Evolutionary conservation across 306 rosid species (phyloP), one percentile per base, ranked within the genome.

Genomic region (Carpinus viminea): DNA sequence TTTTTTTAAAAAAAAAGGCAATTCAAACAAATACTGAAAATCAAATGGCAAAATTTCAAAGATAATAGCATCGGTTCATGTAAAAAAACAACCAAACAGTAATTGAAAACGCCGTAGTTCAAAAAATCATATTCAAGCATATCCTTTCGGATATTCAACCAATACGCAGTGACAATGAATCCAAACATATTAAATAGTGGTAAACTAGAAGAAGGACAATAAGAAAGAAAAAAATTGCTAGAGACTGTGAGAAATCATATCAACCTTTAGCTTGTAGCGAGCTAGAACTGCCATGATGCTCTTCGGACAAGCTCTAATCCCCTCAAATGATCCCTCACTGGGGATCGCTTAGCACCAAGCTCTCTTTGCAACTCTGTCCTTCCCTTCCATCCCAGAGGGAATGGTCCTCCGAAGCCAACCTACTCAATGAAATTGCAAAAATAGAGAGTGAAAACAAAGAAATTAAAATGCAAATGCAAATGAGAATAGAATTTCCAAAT

Each of bases 241-340:
- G 21, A 31, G n/a, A 7, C 28, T 48, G 26, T 24, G 47, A 74
- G 50, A 28, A 34, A 51, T 13, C 10, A 9, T 31, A 54, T 48
- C 38, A 10, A 90, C 97, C 89, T 86, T 85, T 73, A 88, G 87
- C 70, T 83, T 86, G 75, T 64, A 82, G 59, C 84, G 81, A 82
- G 88, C 55, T 5, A 74, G 80, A 17, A 88, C 82, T 56, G 86
- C 82, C 31, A 79, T 54, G 76, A 76, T 81, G 52, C 82, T 83
- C 59, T 70, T 65, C 59, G 47, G 21, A 2, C 71, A 82, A 1
- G 83, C 82, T 41, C 52, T 85, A 85, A 72, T 74, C 53, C 82
- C 84, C 2, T 86, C 91, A 4, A 77, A 80, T 1, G 91, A 92
- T 59, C 45, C 86, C 15, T 86, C 93, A 45, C 74, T 61, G 43